Conservation (phyloP, 2,329 filamentous ascomycete genomes). For the Ceratocystis lukuohia region DNA sequence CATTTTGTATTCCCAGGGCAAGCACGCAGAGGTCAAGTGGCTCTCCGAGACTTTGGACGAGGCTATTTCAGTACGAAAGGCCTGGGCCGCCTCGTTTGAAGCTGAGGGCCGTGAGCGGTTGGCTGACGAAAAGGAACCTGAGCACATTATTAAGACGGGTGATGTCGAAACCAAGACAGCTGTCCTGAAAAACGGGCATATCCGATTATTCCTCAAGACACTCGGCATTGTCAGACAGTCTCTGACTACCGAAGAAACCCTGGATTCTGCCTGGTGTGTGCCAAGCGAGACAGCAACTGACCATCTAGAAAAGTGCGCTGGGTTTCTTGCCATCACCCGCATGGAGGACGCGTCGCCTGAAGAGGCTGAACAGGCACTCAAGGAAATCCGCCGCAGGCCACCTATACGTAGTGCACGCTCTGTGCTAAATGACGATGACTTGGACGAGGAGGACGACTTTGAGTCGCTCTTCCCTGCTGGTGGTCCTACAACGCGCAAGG, state of each 20-base stretch:
- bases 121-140: constrained; percentile 4
- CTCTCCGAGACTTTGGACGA: constrained; percentile 56
- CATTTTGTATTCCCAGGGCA: constrained; percentile 65
- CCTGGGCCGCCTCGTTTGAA: constrained; percentile 61
- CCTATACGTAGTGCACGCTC: constrained; percentile 37
- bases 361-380: constrained; percentile 61
- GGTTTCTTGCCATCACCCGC: constrained; percentile 54
- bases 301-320: constrained; percentile 43
- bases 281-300: constrained; percentile 51
- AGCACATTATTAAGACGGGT: constrained; percentile 43
- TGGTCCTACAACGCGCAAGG: constrained; percentile 46
- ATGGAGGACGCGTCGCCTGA: constrained; percentile 65
- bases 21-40: constrained; percentile 67
- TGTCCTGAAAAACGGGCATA: constrained; percentile 78
- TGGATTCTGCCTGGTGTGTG: constrained; percentile 66
- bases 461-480: constrained; percentile 56
- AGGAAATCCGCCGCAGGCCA: constrained; percentile 38
- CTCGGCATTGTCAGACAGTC: constrained; percentile 52
- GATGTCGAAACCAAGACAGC: constrained; percentile 54
- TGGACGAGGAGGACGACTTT: constrained; percentile 35
- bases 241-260: constrained; percentile 50
- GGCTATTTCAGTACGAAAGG: constrained; percentile 58
- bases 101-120: constrained; percentile 32
- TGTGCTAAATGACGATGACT: constrained; percentile 43
- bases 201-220: constrained; percentile 71